Evolutionary conservation across 495 filamentous ascomycete genomes (phyloP).

Genomic region (Bacidia rubella): DNA sequence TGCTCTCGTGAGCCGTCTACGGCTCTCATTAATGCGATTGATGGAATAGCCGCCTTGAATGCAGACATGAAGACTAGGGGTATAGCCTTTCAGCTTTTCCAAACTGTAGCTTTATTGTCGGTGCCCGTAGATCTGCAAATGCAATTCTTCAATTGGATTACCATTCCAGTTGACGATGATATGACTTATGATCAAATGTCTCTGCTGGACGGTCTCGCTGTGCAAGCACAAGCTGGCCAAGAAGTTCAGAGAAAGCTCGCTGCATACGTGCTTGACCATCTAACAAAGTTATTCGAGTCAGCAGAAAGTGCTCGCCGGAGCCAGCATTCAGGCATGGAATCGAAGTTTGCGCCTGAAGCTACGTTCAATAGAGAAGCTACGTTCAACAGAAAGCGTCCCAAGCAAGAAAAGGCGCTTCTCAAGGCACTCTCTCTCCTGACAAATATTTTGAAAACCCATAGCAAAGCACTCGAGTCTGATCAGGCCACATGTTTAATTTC

Average conservation of each 20-base stretch:
- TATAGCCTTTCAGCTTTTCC: background rate
- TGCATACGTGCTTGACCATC: background rate
- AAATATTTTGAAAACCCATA: background rate
- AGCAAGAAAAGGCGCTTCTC: background rate
- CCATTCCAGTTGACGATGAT: background rate
- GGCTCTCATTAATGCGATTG: background rate
- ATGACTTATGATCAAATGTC: background rate
- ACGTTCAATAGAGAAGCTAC: no score
- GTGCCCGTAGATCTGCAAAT: background rate
- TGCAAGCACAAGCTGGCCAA: background rate
- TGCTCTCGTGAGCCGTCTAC: background rate
- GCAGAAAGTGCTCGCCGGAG: conserved; percentile 1
- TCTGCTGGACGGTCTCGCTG: background rate
- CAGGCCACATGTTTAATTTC: background rate
- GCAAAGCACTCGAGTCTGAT: background rate
- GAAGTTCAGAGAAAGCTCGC: background rate
- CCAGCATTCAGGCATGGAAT: background rate
- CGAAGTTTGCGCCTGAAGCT: background rate
- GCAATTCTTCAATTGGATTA: background rate
- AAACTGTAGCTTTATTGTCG: background rate
- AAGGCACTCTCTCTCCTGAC: background rate
- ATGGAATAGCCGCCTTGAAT: background rate
- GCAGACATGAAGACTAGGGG: background rate
- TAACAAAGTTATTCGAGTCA: background rate
- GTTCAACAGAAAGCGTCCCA: background rate